Base-by-base conservation (phyloP, 2,329 filamentous ascomycete genomes). In the Arthrocladium fulminans region DNA sequence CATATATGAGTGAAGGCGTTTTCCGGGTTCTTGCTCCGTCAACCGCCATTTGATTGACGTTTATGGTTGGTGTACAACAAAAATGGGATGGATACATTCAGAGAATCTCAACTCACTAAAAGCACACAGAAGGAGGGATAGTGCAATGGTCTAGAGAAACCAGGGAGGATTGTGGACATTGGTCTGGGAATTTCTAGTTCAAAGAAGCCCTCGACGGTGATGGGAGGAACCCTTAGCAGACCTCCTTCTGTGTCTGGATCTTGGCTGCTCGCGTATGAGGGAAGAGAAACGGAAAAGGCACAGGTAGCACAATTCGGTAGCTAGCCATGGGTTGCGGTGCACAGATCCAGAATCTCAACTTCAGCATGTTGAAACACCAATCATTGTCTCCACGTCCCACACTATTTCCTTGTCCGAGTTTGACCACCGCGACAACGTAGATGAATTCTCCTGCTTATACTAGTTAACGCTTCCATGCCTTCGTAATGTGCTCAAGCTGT, bases 291-390 rank as follows among this genome's bases (percentile, higher is more conserved):
- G 19, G 44, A 20, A 19, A 17, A 20, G 30, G 27, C 13, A 29
- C 22, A 38, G 7, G n/a, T 10, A 20, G 32, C 15, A 34, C 9
- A n/a, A 19, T 17, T 37, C 30, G 13, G 24, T 29, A 17, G 13
- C 13, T 47, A 29, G 32, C 23, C 34, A 12, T n/a, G 30, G 25
- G 20, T 38, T 22, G 38, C 27, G 45, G 45, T 48, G 45, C 45
- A 48, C 45, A 42, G 45, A 48, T 48, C 38, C 45, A 34, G 25
- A 47, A 48, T 48, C 45, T 48, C 45, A 48, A 48, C 45, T 48
- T 32, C 37, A 24, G 42, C 27, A 42, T 41, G 37, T 42, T 48
- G 37, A 48, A 48, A 48, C 45, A 34, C 37, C 45, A 48, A 35
- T 32, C 10, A 7, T 43, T 9, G 15, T 35, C 13, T 27, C 9